Evolutionary conservation across 2,329 filamentous ascomycete species (phyloP), one percentile per base, ranked within the genome.

Genomic region (Thelonectria blattea): DNA sequence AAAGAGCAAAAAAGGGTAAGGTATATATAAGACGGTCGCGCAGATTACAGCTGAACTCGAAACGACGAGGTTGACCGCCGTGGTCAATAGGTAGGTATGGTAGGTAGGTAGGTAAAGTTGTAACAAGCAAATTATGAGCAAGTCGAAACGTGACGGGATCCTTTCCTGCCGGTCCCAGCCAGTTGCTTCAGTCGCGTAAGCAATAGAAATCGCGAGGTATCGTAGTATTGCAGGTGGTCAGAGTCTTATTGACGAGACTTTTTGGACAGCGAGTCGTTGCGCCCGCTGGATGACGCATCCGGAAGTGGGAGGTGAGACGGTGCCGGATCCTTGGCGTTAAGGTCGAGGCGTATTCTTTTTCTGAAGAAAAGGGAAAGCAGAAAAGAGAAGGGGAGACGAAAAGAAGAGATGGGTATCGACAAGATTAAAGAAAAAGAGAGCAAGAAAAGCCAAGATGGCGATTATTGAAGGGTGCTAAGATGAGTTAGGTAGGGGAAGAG

Each of bases 211-310:
- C 56, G 34, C 52, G 48, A 56, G 48, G 37, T 55, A 49, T 60
- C 48, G 52, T 50, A n/a, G n/a, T n/a, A n/a, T 27, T 11, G 42
- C 48, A 43, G 34, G 46, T 39, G 34, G 32, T 45, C 39, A 17
- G 17, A 48, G 48, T 43, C 42, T 56, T 56, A 56, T 56, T 60
- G 48, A 34, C 56, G 48, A 42, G n/a, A 22, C 37, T 20, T 49
- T 42, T 43, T 54, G 52, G 41, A 47, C 27, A 24, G 7, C 27
- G 42, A 20, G 41, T 15, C 52, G 52, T 56, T 60, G 58, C 58
- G 58, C 58, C 58, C 58, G 58, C 58, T 56, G 42, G 41, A 56
- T 52, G 52, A 60, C 58, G 52, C 52, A 60, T 52, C 48, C 58
- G 41, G 52, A 20, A 48, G 52, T 49, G 56, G 49, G 53, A 50